phyloP scores from a whole-genome alignment of 2,329 filamentous ascomycete species.

The Phyllosticta capitalensis region DNA sequence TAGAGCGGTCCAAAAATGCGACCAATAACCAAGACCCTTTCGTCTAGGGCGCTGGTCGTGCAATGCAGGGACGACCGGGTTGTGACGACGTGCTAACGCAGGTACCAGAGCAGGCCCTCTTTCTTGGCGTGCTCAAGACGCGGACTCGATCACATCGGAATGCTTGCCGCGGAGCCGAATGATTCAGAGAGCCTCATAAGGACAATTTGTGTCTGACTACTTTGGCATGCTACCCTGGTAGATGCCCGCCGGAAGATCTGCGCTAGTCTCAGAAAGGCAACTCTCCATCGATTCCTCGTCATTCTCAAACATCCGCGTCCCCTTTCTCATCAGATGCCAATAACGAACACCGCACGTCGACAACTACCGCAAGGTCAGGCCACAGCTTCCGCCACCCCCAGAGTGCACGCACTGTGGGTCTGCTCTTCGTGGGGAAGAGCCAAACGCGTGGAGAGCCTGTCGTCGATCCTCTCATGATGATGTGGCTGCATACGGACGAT shows the following conservation, averaged over 20 bases:
- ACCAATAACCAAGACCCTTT: not conserved
- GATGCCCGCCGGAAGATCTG: not conserved
- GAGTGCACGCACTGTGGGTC: not conserved
- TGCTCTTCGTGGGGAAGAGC: not conserved
- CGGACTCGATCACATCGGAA: not conserved
- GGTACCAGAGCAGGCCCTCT: not conserved
- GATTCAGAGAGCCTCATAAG: not conserved
- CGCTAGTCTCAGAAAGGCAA: conserved; percentile 2
- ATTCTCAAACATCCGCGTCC: conserved; percentile 3
- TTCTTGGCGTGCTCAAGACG: not conserved
- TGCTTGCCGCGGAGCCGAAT: not conserved
- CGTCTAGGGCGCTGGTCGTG: not conserved
- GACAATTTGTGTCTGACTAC: conserved; percentile 3
- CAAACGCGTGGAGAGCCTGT: not conserved
- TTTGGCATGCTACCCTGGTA: not conserved
- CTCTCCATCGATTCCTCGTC: not conserved
- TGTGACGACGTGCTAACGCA: not conserved
- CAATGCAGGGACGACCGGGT: not conserved
- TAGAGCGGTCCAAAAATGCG: not conserved
- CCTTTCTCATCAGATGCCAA: not conserved
- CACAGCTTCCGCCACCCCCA: conserved; percentile 1
- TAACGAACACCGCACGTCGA: not conserved
- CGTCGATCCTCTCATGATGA: not conserved
- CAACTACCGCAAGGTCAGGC: conserved; percentile 1
- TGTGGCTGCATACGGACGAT: not conserved